phyloP scores from a whole-genome alignment of 176 grass and related monocot genomes.

The Eleusine coracana region DNA sequence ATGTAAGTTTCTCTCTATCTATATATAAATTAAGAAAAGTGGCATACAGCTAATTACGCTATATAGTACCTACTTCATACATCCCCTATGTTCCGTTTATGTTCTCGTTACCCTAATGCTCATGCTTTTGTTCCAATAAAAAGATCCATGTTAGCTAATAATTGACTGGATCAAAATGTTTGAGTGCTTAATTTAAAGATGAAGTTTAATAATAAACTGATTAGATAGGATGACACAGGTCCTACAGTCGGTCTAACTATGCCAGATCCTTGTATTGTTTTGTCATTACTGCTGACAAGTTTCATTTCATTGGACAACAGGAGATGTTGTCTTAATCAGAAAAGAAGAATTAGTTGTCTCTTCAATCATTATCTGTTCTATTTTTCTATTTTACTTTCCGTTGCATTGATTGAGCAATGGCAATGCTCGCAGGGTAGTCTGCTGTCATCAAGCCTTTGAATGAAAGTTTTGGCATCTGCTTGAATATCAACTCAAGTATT shows the following conservation, averaged over 20 bases:
- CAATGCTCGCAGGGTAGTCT: slow-evolving; percentile 72
- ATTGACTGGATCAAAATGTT: slow-evolving; percentile 9
- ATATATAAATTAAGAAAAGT: slow-evolving; percentile 13
- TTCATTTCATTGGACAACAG: background rate
- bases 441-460: slow-evolving; percentile 60
- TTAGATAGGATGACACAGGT: background rate
- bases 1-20: slow-evolving; percentile 50
- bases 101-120: background rate
- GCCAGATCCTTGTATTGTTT: slow-evolving; percentile 4
- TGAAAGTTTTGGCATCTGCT: slow-evolving; percentile 51
- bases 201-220: background rate
- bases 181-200: background rate
- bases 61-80: background rate
- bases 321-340: background rate
- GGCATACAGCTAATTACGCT: background rate
- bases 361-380: slow-evolving; percentile 18
- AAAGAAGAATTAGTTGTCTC: background rate
- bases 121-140: background rate
- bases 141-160: background rate
- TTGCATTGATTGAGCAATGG: slow-evolving; percentile 59
- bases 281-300: background rate
- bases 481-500: slow-evolving; percentile 46
- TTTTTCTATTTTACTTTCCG: slow-evolving; percentile 1
- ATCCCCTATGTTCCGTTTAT: background rate
- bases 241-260: background rate